Conservation (phyloP, 139 green algal species). For the Choricystis sp. region DNA sequence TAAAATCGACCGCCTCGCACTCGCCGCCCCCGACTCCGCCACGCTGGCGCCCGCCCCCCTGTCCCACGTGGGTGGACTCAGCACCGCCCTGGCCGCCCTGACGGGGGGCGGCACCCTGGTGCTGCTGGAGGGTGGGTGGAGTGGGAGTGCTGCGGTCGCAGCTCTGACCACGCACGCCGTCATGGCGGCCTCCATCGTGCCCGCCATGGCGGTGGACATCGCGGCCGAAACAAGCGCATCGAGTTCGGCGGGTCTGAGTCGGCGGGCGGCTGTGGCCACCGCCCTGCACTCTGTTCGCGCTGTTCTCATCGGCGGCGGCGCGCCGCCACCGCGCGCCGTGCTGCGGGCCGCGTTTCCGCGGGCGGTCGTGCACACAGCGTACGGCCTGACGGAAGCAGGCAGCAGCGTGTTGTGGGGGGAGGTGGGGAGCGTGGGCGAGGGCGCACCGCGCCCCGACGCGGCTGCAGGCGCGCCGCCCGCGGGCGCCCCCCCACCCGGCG, state of each 20-base stretch:
- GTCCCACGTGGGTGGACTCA: neutral
- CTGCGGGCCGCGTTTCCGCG: neutral
- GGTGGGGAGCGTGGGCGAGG: no score
- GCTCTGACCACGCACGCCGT: neutral
- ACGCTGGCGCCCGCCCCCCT: neutral
- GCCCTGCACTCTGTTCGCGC: neutral
- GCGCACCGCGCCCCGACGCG: neutral
- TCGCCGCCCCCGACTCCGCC: no score
- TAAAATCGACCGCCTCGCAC: neutral
- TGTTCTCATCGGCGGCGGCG: neutral
- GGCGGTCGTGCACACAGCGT: neutral
- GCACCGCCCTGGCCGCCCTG: neutral
- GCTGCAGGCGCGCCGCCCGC: no score
- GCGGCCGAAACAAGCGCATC: no score
- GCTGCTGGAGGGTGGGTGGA: neutral
- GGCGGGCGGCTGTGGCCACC: neutral
- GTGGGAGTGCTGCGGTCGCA: neutral
- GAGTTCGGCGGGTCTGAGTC: no score
- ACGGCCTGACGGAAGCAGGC: neutral
- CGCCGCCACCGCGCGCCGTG: no score
- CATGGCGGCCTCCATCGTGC: neutral
- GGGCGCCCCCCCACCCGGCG: no score
- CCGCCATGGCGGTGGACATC: neutral
- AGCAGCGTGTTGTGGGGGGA: neutral
- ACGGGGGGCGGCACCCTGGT: neutral